Percentiles rank a stretch among this genome's conserved stretches.
phyloP scores from a whole-genome alignment of 225 moss, liverwort and hornwort genomes.

The Rhytidiadelphus loreus region DNA sequence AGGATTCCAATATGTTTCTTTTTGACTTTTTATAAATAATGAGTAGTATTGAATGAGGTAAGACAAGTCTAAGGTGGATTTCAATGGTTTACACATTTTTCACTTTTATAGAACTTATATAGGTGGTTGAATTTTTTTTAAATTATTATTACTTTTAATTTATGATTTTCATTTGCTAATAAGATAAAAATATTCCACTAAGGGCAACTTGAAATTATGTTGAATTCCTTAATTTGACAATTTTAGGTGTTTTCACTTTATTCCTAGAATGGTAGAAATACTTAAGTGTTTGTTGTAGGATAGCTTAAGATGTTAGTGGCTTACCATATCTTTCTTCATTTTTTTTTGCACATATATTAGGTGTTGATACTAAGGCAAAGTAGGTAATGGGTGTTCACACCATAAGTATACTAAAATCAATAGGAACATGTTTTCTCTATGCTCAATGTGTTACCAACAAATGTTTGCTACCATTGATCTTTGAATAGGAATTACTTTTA shows the following conservation, averaged over 20 bases:
- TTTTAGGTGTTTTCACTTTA: neutral
- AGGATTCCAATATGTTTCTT: neutral
- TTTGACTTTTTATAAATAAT: rapidly evolving
- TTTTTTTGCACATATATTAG: neutral
- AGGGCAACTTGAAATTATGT: neutral
- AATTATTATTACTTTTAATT: too few species aligned
- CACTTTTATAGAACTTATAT: neutral
- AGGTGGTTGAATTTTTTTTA: neutral
- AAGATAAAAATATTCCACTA: neutral
- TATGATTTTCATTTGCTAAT: neutral
- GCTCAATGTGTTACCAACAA: neutral
- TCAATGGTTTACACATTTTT: neutral
- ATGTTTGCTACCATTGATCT: too few species aligned
- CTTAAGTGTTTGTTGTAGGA: neutral
- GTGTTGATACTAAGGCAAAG: too few species aligned
- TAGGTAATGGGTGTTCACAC: too few species aligned
- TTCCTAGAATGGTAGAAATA: rapidly evolving
- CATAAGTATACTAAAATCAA: neutral
- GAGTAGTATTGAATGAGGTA: rapidly evolving
- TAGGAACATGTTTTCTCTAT: neutral
- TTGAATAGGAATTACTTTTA: neutral
- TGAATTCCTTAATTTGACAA: neutral
- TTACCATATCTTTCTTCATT: neutral
- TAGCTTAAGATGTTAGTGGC: neutral
- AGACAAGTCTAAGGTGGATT: neutral